Evolutionary conservation across 495 filamentous ascomycete genomes (phyloP).

Genomic region (Hypoxylon rickii): DNA sequence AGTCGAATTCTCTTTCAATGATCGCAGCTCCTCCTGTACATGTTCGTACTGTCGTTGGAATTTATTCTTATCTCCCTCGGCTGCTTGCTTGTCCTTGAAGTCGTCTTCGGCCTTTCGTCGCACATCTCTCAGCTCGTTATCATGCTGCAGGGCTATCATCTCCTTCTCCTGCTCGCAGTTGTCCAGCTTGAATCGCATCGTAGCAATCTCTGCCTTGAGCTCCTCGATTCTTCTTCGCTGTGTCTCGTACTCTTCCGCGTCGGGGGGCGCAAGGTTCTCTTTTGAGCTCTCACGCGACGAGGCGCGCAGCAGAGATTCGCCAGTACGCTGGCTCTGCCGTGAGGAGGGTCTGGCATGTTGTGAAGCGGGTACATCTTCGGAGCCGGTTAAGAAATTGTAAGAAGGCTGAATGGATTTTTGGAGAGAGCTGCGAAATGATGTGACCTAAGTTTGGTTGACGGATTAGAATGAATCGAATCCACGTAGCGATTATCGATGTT

Average conservation of each 20-base stretch:
- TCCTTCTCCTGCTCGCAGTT: conserved; percentile 87
- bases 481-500: not conserved
- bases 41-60: conserved; percentile 72
- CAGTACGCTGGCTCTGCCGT: conserved; percentile 37
- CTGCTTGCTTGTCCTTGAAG: conserved; percentile 77
- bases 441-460: conserved; percentile 27
- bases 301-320: conserved; percentile 42
- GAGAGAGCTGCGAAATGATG: conserved; percentile 42
- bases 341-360: conserved; percentile 43
- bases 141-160: conserved; percentile 71
- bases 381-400: conserved; percentile 65
- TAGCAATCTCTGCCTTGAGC: conserved; percentile 60
- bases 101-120: conserved; percentile 79
- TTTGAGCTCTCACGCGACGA: conserved; percentile 53
- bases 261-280: conserved; percentile 52
- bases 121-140: conserved; percentile 79
- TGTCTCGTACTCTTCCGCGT: conserved; percentile 56
- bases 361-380: conserved; percentile 39
- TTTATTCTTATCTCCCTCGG: conserved; percentile 69
- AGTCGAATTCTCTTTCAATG: conserved; percentile 65
- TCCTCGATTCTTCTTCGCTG: conserved; percentile 55
- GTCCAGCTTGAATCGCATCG: conserved; percentile 57
- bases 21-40: conserved; percentile 71
- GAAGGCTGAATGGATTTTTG: conserved; percentile 57
- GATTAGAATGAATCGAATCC: conserved; percentile 1